Base-by-base conservation (phyloP, 2,329 filamentous ascomycete species). In the Fusarium beomiforme region DNA sequence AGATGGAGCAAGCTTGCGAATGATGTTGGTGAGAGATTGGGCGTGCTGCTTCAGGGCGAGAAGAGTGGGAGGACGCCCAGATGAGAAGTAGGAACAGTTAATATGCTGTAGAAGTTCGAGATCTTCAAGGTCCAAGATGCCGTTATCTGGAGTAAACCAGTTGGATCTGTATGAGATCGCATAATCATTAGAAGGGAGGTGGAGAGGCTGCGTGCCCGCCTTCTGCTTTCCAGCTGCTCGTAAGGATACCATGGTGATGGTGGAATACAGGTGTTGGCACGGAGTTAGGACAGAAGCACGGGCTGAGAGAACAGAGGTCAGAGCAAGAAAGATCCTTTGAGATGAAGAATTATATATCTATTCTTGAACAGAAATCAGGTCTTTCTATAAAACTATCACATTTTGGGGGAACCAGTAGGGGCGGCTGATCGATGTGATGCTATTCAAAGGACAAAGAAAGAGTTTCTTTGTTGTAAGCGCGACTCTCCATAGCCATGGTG, bases 71-170 rank as follows among this genome's bases (percentile, higher is more conserved):
- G 87, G 79, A 9, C 80, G 76, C 8, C 84, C 85, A 4, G 86
- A 88, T 5, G 88, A 90, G 41, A 90, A 79, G 71, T 89, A 89
- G 62, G 82, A 81, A 78, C 88, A 90, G 78, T 88, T 89, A 67
- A 89, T 80, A 69, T 89, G 83, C 31, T 69, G 51, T 21, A 82
- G 74, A 14, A 79, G 70, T 10, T 67, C 26, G 1, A 79, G 39
- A 10, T 78, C 78, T 0, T 63, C 34, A 3, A 59, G 34, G 8
- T 59, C 73, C 10, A 77, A 24, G 21, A 77, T 59, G 13, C 77
- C 71, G 19, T 69, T 65, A 8, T 69, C 70, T n/a, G 76, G 71
- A 11, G 73, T 39, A 8, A 69, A 74, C 57, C 71, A 76, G n/a
- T 60, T 61, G 33, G 72, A 80, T 29, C 64, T 67, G 54, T 76